phyloP scores from a whole-genome alignment of 2,329 filamentous ascomycete genomes.

The Claviceps purpurea region DNA sequence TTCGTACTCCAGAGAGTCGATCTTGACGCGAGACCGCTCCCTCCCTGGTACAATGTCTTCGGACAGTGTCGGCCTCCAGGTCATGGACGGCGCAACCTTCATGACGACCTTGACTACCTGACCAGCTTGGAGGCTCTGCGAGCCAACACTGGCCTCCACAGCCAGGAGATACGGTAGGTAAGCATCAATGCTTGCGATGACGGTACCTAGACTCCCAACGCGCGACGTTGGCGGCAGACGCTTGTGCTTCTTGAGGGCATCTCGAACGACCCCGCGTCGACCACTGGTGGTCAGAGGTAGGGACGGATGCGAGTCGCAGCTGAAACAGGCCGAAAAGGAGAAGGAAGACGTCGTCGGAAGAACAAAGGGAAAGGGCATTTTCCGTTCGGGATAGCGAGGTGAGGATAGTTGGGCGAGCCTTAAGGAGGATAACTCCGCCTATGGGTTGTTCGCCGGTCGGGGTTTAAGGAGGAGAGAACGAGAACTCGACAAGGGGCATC shows the following conservation, averaged over 20 bases:
- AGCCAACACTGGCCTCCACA: constrained; percentile 58
- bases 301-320: constrained; percentile 75
- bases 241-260: constrained; percentile 80
- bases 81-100: constrained; percentile 46
- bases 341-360: constrained; percentile 84
- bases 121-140: constrained; percentile 24
- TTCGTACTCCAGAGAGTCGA: constrained; percentile 70
- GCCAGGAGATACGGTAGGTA: constrained; percentile 80
- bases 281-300: constrained; percentile 72
- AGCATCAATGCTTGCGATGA: constrained; percentile 55
- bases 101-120: constrained; percentile 58
- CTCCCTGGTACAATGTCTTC: constrained; percentile 49
- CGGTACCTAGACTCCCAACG: constrained; percentile 52
- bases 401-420: background rate
- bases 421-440: constrained; percentile 1
- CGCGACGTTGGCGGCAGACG: constrained; percentile 62
- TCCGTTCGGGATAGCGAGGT: constrained; percentile 7
- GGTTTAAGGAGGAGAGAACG: background rate
- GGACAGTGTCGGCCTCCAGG: constrained; percentile 76
- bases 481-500: background rate
- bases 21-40: constrained; percentile 51
- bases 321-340: constrained; percentile 65
- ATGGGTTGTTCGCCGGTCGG: background rate
- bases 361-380: constrained; percentile 80
- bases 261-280: constrained; percentile 68